Evolutionary conservation across 129 eudicot species (phyloP).

Genomic region (Logfia minima): DNA sequence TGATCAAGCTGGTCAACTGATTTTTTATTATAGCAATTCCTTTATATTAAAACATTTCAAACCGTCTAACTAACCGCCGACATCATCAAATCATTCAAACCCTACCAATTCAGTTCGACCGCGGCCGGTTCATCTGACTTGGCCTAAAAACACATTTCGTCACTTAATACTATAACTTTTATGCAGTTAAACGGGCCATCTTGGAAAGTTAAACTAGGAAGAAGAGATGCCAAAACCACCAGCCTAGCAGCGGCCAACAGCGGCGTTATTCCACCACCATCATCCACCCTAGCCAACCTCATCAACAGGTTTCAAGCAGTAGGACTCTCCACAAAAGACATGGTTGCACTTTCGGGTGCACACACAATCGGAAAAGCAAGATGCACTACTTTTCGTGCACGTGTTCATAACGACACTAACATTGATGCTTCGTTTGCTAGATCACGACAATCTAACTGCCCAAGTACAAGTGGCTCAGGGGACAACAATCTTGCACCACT

Average conservation of each 20-base stretch:
- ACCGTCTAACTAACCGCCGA: not conserved
- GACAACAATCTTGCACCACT: constrained; percentile 61
- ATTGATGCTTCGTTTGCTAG: constrained; percentile 54
- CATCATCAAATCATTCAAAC: not conserved
- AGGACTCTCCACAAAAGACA: constrained; percentile 60
- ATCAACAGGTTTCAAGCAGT: constrained; percentile 47
- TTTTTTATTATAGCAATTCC: too few relatives aligned
- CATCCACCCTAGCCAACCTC: constrained; percentile 46
- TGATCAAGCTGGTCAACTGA: not conserved
- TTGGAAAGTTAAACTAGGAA: constrained; percentile 76
- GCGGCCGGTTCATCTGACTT: not conserved
- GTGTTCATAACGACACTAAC: constrained; percentile 57
- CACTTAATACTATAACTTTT: not conserved
- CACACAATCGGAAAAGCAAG: constrained; percentile 79
- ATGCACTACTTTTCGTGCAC: constrained; percentile 51
- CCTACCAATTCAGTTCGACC: not conserved
- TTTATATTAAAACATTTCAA: too few relatives aligned
- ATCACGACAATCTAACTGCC: constrained; percentile 44
- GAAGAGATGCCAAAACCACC: constrained; percentile 59
- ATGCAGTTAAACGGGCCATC: constrained; percentile 72
- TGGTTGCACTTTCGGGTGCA: constrained; percentile 66
- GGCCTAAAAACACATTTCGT: not conserved
- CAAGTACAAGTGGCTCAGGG: constrained; percentile 39
- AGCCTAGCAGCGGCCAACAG: constrained; percentile 55
- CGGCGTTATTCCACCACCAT: constrained; percentile 54